Percentiles rank a stretch among this genome's conserved stretches.
phyloP scores from a whole-genome alignment of 805 yeast species.

The Saccharomyces paradoxus region DNA sequence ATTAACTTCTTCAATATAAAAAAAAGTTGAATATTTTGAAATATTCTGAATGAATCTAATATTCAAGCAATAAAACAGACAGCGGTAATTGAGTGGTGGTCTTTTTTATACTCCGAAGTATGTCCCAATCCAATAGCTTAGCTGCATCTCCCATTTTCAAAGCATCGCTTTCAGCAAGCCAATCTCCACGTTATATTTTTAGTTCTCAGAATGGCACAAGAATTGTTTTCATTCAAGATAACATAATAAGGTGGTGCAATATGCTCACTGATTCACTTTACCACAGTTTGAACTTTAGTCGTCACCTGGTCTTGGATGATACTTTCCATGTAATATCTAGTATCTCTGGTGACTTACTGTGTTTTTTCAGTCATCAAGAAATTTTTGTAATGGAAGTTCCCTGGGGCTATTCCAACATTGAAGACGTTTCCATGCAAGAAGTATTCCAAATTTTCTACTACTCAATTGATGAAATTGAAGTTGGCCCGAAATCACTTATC shows the following conservation, averaged over 20 bases:
- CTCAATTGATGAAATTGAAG: not conserved
- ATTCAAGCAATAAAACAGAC: not conserved
- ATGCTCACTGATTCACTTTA: not conserved
- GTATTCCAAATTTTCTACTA: conserved; percentile 8
- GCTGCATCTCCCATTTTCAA: conserved; percentile 3
- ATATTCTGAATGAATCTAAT: not conserved
- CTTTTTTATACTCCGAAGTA: not conserved
- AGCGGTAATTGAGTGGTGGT: not conserved
- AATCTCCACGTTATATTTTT: conserved; percentile 11
- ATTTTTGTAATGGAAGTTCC: conserved; percentile 22
- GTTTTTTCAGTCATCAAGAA: conserved; percentile 12
- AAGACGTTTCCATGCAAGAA: conserved; percentile 4
- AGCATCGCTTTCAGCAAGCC: not conserved
- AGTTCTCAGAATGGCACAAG: conserved; percentile 12
- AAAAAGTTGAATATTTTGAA: not conserved
- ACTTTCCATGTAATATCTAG: conserved; percentile 10
- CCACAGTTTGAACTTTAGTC: not conserved
- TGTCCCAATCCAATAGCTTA: not conserved
- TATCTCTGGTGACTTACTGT: conserved; percentile 15
- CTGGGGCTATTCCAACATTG: conserved; percentile 12
- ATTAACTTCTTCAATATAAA: not conserved
- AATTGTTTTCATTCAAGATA: conserved; percentile 14
- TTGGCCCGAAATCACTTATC: conserved; percentile 10
- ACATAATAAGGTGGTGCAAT: conserved; percentile 16
- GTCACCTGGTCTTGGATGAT: conserved; percentile 1